Base-by-base conservation (phyloP, 2,329 filamentous ascomycete species). In the Beauveria australis region DNA sequence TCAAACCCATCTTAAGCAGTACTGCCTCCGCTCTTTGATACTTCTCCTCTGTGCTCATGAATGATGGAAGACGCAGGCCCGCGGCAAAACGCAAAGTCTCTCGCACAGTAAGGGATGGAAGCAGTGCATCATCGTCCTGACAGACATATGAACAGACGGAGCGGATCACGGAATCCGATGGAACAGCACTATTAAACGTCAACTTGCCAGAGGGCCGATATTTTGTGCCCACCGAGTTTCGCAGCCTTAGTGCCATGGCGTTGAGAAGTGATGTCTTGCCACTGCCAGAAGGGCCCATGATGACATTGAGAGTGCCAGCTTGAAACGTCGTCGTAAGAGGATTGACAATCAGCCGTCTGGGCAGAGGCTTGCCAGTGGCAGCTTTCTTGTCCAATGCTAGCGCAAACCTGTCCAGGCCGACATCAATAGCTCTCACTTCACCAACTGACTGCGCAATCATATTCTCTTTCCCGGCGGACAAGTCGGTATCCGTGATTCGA, bases 221-320 rank as follows among this genome's bases (percentile, higher is more conserved):
- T 60, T 78, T 79, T 0, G 85, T 89, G 2, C 80, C 78, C 3
- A 85, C 65, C 1, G 82, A 84, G 61, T 83, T 84, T 28, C 84
- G 82, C 5, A 92, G 74, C 18, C 89, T 79, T 3, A 85, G 75
- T 1, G 89, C 87, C 81, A 92, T 88, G 1, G 86, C 80, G 67
- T 90, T 91, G 12, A 92, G 76, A 0, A 91, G 75, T 0, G 87
- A 89, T 0, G 88, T 91, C 71, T 92, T 92, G 1, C 89, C 89
- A 51, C 84, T 88, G 0, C 89, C 89, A 0, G 88, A 91, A 0
- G 89, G 89, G 0, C 89, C 89, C 88, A 92, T 91, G 64, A 92
- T 89, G 26, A 91, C 81, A 64, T 92, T 92, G 16, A 92, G 69
- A 16, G 81, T 76, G 0, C 88, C 88, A 0, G 89, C 82, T 52